A percentile compares a stretch with the other conserved stretches of the same genome.
These are phyloP conservation scores for Solanum chiquidenum DNA, from an alignment of 257 asterid genomes.

Conservation along the genomic window DNA sequence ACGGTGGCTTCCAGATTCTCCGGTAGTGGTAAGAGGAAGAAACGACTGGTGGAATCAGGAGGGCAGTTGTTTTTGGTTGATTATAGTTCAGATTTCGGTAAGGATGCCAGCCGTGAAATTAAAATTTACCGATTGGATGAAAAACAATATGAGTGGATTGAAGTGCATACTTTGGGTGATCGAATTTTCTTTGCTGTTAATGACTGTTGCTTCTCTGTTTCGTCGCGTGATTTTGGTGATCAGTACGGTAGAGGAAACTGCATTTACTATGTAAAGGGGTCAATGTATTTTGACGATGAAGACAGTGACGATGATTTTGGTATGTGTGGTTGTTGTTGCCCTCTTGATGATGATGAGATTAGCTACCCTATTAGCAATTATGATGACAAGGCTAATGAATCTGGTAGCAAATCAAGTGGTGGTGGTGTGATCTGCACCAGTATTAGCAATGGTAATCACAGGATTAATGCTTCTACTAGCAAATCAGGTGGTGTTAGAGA, in stretches of 20 bases:
- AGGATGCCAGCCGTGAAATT: not conserved
- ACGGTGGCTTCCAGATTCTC: not conserved
- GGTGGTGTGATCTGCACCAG: not conserved
- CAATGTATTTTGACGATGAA: not conserved
- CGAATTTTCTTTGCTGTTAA: not conserved
- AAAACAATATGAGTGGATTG: not conserved
- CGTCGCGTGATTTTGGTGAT: not conserved
- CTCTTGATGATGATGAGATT: not conserved
- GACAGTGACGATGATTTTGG: not conserved
- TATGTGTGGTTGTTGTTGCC: not conserved
- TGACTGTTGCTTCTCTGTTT: not conserved
- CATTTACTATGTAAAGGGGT: not conserved
- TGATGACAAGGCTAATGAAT: not conserved
- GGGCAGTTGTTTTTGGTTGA: not conserved
- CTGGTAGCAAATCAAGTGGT: not conserved
- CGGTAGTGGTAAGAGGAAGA: not conserved
- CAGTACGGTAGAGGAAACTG: not conserved
- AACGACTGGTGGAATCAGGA: not conserved
- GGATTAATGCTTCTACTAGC: not conserved
- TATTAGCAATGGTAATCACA: not conserved
- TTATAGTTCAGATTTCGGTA: not conserved
- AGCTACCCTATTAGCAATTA: not conserved
- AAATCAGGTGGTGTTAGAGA: not conserved
- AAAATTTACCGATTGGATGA: not conserved
- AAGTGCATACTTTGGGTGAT: not conserved